Base-by-base conservation (phyloP, 192 early-diverging fungal species). In the Coemansia sp. region DNA sequence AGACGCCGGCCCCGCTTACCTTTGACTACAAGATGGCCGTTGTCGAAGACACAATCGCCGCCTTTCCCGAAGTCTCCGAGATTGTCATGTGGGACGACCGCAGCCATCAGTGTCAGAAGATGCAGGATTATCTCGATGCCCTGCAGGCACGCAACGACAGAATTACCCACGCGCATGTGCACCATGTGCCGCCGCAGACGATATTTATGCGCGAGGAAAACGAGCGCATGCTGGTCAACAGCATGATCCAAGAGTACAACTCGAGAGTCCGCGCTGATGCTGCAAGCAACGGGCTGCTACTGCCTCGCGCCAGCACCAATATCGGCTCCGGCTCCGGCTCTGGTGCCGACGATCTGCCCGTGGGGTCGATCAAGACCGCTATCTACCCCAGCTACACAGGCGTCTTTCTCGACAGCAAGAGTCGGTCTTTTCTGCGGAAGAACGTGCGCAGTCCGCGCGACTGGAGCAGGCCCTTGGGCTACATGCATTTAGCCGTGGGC, bases 1-100 rank as follows among this genome's bases (percentile, higher is more conserved):
- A 65, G 42, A 58, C 75, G 19, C 58, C 62, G 29, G 67, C 81
- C n/a, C 83, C 83, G 11, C 25, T 65, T 60, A 87, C 85, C 14
- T 85, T 87, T 67, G 79, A 82, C 57, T 84, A 84, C 60, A 87
- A 87, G 48, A 80, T 83, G 71, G 65, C 75, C 25, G 83, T 87
- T 36, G 61, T 87, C 4, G 83, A 87, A 59, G 81, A 85, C 28
- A 48, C 79, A 1, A 58, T 85, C 8, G 60, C 68, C 6, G 83
- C 81, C 20, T 82, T 84, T 42, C 83, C 85, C 0, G 68, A 27
- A 9, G 76, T 83, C 64, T 53, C 58, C 0, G 50, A 80, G 18
- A 78, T 87, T 29, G 47, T 52, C 48, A 82, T 87, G 60, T 87
- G 84, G 84, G 85, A 87, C 51, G 85, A 87, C 51, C 83, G 85